These are phyloP conservation scores for Triangularia verruculosa DNA, from an alignment of 2,329 filamentous ascomycete genomes.

Conservation along the genomic window DNA sequence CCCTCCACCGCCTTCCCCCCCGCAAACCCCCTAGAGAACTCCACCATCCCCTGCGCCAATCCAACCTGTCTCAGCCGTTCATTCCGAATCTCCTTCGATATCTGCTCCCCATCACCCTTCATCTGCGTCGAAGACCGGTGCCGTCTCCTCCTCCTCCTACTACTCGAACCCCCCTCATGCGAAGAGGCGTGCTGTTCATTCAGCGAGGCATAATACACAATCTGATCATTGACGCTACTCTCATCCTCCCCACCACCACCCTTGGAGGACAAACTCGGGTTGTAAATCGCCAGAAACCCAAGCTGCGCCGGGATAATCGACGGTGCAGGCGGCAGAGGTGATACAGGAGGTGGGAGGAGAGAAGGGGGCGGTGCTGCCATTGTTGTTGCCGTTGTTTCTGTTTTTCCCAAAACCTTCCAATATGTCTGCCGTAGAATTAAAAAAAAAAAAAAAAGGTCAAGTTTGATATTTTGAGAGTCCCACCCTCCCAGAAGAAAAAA, in stretches of 20 bases:
- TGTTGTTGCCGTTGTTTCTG: not conserved
- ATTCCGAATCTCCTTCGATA: conserved; percentile 68
- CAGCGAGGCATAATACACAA: conserved; percentile 85
- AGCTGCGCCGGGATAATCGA: conserved; percentile 72
- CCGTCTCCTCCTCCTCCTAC: conserved; percentile 24
- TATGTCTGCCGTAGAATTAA: too few species aligned
- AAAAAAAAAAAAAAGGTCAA: not conserved
- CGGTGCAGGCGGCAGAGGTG: not conserved
- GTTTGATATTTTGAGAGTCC: not conserved
- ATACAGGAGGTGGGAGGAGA: not conserved
- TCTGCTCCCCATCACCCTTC: conserved; percentile 27
- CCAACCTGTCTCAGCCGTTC: conserved; percentile 90
- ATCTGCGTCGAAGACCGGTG: conserved; percentile 26
- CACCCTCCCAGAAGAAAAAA: too few species aligned
- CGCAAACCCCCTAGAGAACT: conserved; percentile 86
- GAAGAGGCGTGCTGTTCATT: conserved; percentile 36
- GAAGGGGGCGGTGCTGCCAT: not conserved
- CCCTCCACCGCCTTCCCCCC: conserved; percentile 72
- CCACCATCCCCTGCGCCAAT: conserved; percentile 93
- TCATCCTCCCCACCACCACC: conserved; percentile 47
- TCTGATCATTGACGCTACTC: conserved; percentile 73
- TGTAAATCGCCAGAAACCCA: conserved; percentile 92
- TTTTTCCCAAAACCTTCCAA: not conserved
- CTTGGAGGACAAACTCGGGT: conserved; percentile 54
- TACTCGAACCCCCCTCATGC: conserved; percentile 31